A percentile compares a stretch with the other conserved stretches of the same genome.
Conservation (phyloP, 179 eudicot species). For the Heliamphora pulchella region DNA sequence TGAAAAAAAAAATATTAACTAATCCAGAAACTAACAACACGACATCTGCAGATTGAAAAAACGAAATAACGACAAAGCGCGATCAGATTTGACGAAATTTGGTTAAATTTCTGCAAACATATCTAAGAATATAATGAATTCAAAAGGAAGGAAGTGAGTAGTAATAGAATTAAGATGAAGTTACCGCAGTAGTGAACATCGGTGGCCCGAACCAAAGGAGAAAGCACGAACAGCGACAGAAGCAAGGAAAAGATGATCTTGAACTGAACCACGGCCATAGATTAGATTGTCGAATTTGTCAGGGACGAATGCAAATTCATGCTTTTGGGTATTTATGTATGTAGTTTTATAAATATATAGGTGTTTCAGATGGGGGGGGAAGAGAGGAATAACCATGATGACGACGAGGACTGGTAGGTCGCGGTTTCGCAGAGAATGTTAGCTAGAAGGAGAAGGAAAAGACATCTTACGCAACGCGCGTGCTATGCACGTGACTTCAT, state of each 20-base stretch:
- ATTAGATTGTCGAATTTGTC: background rate
- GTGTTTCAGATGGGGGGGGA: too few relatives aligned
- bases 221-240: slow-evolving; percentile 16
- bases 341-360: too few relatives aligned
- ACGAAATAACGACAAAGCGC: too few relatives aligned
- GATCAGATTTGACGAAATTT: background rate
- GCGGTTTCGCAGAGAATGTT: too few relatives aligned
- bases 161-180: background rate
- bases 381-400: too few relatives aligned
- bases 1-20: background rate
- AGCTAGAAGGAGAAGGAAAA: too few relatives aligned
- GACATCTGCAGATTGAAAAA: background rate
- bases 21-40: background rate
- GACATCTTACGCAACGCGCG: too few relatives aligned
- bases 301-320: too few relatives aligned
- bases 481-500: too few relatives aligned
- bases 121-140: background rate
- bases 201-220: slow-evolving; percentile 11
- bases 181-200: slow-evolving; percentile 23
- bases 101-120: background rate
- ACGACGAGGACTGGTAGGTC: too few relatives aligned
- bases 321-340: too few relatives aligned
- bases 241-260: slow-evolving; percentile 5
- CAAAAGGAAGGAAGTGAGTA: background rate
- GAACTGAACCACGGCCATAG: slow-evolving; percentile 18